phyloP scores from a whole-genome alignment of 2,329 filamentous ascomycete species.

The Sordariomycetes sp. region DNA sequence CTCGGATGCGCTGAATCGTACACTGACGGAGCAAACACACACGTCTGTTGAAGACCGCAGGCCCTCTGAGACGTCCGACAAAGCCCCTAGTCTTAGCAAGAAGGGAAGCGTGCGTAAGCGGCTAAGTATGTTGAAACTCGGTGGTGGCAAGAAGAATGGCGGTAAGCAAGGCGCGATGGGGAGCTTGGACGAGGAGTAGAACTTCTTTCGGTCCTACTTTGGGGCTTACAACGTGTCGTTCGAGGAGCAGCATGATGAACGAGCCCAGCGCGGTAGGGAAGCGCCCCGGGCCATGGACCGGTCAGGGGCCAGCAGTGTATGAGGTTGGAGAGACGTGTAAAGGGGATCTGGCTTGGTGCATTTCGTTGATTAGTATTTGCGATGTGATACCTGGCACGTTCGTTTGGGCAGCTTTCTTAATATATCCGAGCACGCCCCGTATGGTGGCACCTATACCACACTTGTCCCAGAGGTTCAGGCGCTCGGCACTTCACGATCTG shows the following conservation, averaged over 20 bases:
- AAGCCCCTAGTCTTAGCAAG: conserved; percentile 21
- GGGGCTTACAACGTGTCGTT: conserved; percentile 14
- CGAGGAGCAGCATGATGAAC: too few relatives aligned
- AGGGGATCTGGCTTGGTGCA: too few relatives aligned
- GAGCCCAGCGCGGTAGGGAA: neutral
- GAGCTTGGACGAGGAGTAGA: conserved; percentile 46
- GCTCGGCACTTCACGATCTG: too few relatives aligned
- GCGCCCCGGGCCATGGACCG: conserved; percentile 1
- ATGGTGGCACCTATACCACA: too few relatives aligned
- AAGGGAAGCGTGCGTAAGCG: conserved; percentile 66
- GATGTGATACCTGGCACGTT: too few relatives aligned
- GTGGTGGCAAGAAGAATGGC: conserved; percentile 49
- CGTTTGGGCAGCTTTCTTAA: too few relatives aligned
- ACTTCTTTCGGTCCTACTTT: conserved; percentile 21
- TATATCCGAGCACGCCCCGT: too few relatives aligned
- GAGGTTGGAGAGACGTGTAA: too few relatives aligned
- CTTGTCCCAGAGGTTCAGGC: too few relatives aligned
- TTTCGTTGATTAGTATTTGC: too few relatives aligned
- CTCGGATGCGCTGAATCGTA: neutral
- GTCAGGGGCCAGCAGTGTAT: conserved; percentile 2
- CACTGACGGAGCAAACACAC: neutral
- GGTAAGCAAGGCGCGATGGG: conserved; percentile 46
- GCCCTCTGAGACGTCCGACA: conserved; percentile 1
- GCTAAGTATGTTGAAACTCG: conserved; percentile 68
- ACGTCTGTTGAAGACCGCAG: neutral